Conservation (phyloP, 257 asterid genomes). For the Solanum habrochaites region DNA sequence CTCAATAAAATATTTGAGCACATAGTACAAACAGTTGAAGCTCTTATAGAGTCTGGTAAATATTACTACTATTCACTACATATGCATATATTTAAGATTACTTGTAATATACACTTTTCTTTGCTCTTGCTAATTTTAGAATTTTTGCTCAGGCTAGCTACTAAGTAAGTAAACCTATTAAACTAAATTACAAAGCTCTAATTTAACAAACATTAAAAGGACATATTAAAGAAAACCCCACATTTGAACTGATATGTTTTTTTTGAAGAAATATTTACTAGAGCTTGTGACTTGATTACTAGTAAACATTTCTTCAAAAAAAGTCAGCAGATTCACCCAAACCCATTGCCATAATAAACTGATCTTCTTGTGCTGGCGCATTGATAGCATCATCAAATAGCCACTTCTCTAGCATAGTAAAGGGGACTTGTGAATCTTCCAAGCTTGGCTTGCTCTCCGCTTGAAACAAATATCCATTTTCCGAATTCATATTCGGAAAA, state of each 20-base stretch:
- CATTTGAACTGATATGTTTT: not conserved
- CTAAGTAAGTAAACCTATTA: not conserved
- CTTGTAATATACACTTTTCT: not conserved
- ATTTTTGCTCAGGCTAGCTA: not conserved
- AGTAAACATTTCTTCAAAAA: not conserved
- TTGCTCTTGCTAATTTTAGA: not conserved
- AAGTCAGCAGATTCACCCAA: not conserved
- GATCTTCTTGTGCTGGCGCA: conserved; percentile 3
- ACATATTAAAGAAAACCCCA: not conserved
- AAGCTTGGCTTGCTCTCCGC: not conserved
- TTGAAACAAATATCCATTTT: not conserved
- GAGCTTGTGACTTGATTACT: not conserved
- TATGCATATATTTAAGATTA: not conserved
- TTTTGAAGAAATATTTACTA: not conserved
- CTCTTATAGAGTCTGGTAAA: not conserved
- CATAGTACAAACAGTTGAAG: not conserved
- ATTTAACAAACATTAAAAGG: not conserved
- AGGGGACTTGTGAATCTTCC: conserved; percentile 32
- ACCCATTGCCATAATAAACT: not conserved
- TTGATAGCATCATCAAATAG: conserved; percentile 33
- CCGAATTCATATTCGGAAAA: not conserved
- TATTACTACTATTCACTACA: not conserved
- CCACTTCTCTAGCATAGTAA: conserved; percentile 50
- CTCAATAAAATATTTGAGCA: not conserved
- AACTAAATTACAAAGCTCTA: not conserved